phyloP scores from a whole-genome alignment of 2,329 filamentous ascomycete genomes.

The Aureobasidium sp. region DNA sequence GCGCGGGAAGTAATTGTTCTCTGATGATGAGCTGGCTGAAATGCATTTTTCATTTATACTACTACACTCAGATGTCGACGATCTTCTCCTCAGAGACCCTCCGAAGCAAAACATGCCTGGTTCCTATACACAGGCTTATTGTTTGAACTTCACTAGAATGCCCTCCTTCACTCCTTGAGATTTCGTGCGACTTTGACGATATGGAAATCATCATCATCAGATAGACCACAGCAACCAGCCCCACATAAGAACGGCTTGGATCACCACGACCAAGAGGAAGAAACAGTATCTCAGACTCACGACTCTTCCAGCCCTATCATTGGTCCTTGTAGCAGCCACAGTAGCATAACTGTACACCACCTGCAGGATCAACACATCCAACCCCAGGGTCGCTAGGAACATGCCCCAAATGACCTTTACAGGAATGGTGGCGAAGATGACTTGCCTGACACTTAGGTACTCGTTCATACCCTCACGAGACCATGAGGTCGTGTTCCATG shows the following conservation, averaged over 20 bases:
- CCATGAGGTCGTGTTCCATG: not conserved
- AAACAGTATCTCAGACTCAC: not conserved
- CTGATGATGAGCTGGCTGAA: no score
- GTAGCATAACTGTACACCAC: not conserved
- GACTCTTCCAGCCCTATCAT: not conserved
- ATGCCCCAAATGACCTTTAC: not conserved
- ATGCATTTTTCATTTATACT: no score
- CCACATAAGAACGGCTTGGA: not conserved
- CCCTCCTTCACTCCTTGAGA: no score
- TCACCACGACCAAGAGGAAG: not conserved
- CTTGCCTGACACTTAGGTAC: not conserved
- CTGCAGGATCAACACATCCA: not conserved
- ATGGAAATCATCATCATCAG: not conserved
- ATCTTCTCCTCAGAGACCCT: no score
- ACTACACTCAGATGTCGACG: no score
- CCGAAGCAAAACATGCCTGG: no score
- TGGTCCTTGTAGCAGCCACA: not conserved
- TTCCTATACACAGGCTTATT: no score
- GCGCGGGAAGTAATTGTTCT: no score
- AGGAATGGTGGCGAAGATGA: not conserved
- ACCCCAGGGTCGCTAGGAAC: not conserved
- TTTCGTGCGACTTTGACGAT: not conserved
- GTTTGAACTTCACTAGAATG: no score
- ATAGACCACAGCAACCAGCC: not conserved
- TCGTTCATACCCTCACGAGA: not conserved